Evolutionary conservation across 768 basidiomycete species (phyloP).

Genomic region (Podaxis rugospora): DNA sequence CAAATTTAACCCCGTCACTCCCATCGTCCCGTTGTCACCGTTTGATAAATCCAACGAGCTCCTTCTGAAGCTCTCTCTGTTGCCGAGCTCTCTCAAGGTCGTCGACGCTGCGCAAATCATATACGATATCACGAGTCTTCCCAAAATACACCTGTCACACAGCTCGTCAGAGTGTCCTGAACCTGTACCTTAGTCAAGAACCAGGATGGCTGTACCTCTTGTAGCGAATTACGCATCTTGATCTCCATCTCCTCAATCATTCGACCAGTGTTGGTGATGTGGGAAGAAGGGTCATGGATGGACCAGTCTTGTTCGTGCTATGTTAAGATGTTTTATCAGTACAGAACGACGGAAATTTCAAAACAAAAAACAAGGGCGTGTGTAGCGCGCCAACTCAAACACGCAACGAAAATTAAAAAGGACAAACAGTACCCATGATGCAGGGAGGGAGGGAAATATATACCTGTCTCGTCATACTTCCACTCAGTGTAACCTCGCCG

Average conservation of each 20-base stretch:
- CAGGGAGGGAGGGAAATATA: slow-evolving; percentile 22
- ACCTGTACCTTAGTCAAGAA: not conserved
- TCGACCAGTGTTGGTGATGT: slow-evolving; percentile 89
- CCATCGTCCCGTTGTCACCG: slow-evolving; percentile 31
- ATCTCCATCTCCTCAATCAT: slow-evolving; percentile 99
- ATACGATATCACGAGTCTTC: slow-evolving; percentile 93
- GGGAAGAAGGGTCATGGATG: slow-evolving; percentile 72
- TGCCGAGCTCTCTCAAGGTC: slow-evolving; percentile 78
- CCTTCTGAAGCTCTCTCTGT: slow-evolving; percentile 86
- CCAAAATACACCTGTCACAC: slow-evolving; percentile 79
- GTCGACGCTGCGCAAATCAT: slow-evolving; percentile 83
- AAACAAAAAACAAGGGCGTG: not conserved
- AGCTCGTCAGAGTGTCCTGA: slow-evolving; percentile 3
- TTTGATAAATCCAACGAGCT: slow-evolving; percentile 84
- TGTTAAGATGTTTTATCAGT: slow-evolving; percentile 7
- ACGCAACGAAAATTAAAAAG: not conserved
- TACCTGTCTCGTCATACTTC: slow-evolving; percentile 97
- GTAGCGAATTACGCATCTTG: slow-evolving; percentile 94
- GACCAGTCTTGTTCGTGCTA: slow-evolving; percentile 88
- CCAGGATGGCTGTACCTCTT: slow-evolving; percentile 52
- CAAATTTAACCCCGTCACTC: not conserved
- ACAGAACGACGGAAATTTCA: not conserved
- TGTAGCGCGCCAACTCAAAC: not conserved
- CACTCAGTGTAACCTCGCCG: slow-evolving; percentile 82
- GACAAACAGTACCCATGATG: not conserved